These are phyloP conservation scores for Chytridium lagenaria DNA, from an alignment of 371 early-diverging fungal genomes.

Conservation along the genomic window DNA sequence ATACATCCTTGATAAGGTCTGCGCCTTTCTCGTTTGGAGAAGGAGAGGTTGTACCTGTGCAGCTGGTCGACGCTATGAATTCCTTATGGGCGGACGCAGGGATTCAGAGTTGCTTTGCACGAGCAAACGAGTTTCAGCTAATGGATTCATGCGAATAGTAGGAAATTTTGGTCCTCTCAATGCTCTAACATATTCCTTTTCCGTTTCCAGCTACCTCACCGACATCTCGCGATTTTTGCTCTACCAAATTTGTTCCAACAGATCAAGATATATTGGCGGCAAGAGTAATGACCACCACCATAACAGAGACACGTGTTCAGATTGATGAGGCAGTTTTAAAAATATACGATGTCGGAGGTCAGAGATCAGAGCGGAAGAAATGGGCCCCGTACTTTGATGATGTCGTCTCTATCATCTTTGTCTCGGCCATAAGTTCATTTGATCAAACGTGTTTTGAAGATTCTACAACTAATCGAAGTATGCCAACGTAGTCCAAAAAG, in stretches of 20 bases:
- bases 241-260: constrained; percentile 30
- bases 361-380: constrained; percentile 74
- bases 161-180: constrained; percentile 9
- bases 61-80: constrained; percentile 68
- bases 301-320: constrained; percentile 42
- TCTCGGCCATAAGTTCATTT: constrained; percentile 78
- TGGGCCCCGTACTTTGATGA: constrained; percentile 95
- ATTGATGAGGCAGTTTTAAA: constrained; percentile 43
- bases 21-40: constrained; percentile 42
- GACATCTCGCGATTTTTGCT: constrained; percentile 19
- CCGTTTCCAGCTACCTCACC: constrained; percentile 9
- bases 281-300: constrained; percentile 34
- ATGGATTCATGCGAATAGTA: constrained; percentile 74
- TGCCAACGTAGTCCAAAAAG: too few species aligned
- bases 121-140: constrained; percentile 76
- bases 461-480: constrained; percentile 46
- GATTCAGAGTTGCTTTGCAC: constrained; percentile 61
- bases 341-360: constrained; percentile 58
- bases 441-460: constrained; percentile 77
- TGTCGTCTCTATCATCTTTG: constrained; percentile 57
- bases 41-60: constrained; percentile 62
- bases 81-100: constrained; percentile 71
- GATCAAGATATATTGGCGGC: constrained; percentile 39
- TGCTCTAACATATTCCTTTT: constrained; percentile 19
- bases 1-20: constrained; percentile 16